Conservation (phyloP, 495 filamentous ascomycete genomes). For the Neurospora cerealis region DNA sequence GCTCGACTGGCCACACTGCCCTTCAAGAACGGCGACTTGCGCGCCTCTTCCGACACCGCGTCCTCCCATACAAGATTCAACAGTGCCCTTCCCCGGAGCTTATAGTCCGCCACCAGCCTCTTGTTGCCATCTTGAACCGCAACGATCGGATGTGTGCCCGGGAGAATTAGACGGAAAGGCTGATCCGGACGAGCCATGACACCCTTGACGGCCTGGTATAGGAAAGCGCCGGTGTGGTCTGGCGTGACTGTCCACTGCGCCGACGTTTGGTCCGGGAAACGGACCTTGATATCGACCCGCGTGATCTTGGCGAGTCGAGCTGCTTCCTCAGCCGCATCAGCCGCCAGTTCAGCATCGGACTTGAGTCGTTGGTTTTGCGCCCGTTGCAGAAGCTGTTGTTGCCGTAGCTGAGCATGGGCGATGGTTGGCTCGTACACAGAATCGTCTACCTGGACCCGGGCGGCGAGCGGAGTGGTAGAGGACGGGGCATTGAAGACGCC, state of each 20-base stretch:
- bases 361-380: slow-evolving; percentile 59
- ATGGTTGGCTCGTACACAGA: slow-evolving; percentile 74
- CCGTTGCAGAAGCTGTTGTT: slow-evolving; percentile 54
- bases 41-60: slow-evolving; percentile 33
- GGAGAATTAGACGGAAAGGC: slow-evolving; percentile 41
- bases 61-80: slow-evolving; percentile 74
- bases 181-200: slow-evolving; percentile 37
- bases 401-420: slow-evolving; percentile 74
- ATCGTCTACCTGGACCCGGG: slow-evolving; percentile 52
- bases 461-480: slow-evolving; percentile 63
- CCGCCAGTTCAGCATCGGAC: slow-evolving; percentile 57
- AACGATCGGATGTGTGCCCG: slow-evolving; percentile 15
- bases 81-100: slow-evolving; percentile 57
- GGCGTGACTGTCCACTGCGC: slow-evolving; percentile 55
- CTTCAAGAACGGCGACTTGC: slow-evolving; percentile 51
- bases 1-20: slow-evolving; percentile 56
- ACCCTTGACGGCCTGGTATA: slow-evolving; percentile 57
- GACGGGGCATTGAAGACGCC: slow-evolving; percentile 68
- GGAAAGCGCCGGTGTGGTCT: slow-evolving; percentile 48
- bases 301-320: slow-evolving; percentile 54
- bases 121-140: slow-evolving; percentile 24
- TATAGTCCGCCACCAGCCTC: slow-evolving; percentile 60
- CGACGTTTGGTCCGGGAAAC: slow-evolving; percentile 75
- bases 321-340: slow-evolving; percentile 45
- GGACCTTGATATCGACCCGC: slow-evolving; percentile 65